Conservation (phyloP, 345 rosid genomes). For the Hibiscus mutabilis region DNA sequence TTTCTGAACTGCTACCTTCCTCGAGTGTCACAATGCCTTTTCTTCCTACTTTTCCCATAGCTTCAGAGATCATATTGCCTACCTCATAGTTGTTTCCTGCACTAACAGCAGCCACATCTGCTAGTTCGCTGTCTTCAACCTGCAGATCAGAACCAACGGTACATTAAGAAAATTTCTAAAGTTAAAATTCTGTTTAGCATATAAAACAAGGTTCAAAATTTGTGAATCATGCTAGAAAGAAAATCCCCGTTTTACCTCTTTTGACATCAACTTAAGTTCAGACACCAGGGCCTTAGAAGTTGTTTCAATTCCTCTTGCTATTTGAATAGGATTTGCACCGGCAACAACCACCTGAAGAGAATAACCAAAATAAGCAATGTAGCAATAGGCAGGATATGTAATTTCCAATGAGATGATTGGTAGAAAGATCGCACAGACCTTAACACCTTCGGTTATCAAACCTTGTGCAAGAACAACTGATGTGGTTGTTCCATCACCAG, state of each 20-base stretch:
- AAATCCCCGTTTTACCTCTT: conserved; percentile 51
- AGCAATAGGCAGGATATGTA: not conserved
- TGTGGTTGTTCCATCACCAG: conserved; percentile 97
- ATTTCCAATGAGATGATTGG: not conserved
- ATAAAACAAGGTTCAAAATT: not conserved
- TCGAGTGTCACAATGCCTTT: conserved; percentile 96
- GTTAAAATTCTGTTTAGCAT: not conserved
- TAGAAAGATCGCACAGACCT: conserved; percentile 37
- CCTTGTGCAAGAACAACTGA: conserved; percentile 99
- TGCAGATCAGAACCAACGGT: conserved; percentile 14
- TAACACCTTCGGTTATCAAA: conserved; percentile 88
- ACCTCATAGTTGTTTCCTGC: conserved; percentile 92
- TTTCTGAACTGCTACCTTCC: conserved; percentile 95
- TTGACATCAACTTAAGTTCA: conserved; percentile 69
- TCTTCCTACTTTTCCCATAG: conserved; percentile 88
- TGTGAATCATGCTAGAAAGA: not conserved
- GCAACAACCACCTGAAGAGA: conserved; percentile 83
- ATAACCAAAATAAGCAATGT: not conserved
- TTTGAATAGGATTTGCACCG: conserved; percentile 92
- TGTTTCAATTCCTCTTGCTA: conserved; percentile 92
- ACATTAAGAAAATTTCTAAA: not conserved
- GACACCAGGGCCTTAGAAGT: conserved; percentile 77
- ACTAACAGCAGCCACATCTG: conserved; percentile 98
- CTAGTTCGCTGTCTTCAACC: conserved; percentile 98
- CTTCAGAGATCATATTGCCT: conserved; percentile 97